Evolutionary conservation across 768 basidiomycete species (phyloP).

Genomic region (Lactarius psammicola): DNA sequence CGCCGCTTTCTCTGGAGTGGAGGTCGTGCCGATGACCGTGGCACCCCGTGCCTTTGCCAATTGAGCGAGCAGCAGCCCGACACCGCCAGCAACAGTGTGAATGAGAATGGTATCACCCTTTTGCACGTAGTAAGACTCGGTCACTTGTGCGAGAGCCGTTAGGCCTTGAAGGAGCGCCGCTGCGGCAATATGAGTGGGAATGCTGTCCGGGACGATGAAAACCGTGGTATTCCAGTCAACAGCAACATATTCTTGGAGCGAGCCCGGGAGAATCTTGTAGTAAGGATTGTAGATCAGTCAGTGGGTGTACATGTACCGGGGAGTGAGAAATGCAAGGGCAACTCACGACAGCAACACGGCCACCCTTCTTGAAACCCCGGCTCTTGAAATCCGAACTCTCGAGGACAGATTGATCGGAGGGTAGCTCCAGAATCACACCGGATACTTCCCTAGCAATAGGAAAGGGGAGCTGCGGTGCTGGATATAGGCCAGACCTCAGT

Average conservation of each 20-base stretch:
- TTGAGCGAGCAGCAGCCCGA: slow-evolving; percentile 70
- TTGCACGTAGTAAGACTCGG: slow-evolving; percentile 83
- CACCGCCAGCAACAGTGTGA: slow-evolving; percentile 90
- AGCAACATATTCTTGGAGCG: slow-evolving; percentile 72
- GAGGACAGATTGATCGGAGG: slow-evolving; percentile 60
- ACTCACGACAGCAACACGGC: slow-evolving; percentile 67
- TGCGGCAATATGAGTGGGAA: slow-evolving; percentile 63
- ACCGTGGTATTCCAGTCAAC: slow-evolving; percentile 55
- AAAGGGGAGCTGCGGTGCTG: slow-evolving; percentile 57
- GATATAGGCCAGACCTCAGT: slow-evolving; percentile 58
- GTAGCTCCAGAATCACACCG: slow-evolving; percentile 73
- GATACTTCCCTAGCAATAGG: slow-evolving; percentile 76
- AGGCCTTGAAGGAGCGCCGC: slow-evolving; percentile 71
- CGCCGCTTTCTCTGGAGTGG: slow-evolving; percentile 77
- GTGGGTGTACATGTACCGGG: background rate
- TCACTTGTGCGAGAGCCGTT: slow-evolving; percentile 73
- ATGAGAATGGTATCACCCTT: slow-evolving; percentile 77
- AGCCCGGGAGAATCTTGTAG: slow-evolving; percentile 45
- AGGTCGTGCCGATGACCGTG: slow-evolving; percentile 91
- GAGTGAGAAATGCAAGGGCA: background rate
- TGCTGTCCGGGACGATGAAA: slow-evolving; percentile 59
- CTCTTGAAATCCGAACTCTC: slow-evolving; percentile 61
- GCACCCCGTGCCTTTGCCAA: slow-evolving; percentile 72
- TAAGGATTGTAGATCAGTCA: background rate
- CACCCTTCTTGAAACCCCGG: slow-evolving; percentile 65